These are phyloP conservation scores for Aspergillus diversus DNA, from an alignment of 495 filamentous ascomycete species.

Conservation along the genomic window DNA sequence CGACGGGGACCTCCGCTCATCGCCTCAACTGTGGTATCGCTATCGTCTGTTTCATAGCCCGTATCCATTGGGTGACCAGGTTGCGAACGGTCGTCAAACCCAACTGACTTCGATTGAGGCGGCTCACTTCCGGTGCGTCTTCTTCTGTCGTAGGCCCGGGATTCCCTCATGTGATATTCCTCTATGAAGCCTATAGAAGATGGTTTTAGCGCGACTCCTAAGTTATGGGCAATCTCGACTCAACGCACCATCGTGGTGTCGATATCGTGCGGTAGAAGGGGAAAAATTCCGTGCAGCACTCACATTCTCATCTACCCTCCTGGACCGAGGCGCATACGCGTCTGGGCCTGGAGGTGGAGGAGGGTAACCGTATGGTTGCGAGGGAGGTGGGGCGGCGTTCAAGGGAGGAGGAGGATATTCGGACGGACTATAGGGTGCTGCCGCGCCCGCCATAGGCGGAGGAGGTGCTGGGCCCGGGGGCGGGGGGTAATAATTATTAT, in stretches of 20 bases:
- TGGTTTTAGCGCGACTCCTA: slow-evolving; percentile 4
- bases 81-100: slow-evolving; percentile 38
- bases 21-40: slow-evolving; percentile 40
- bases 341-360: slow-evolving; percentile 44
- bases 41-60: slow-evolving; percentile 52
- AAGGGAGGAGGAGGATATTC: slow-evolving; percentile 51
- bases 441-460: slow-evolving; percentile 26
- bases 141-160: slow-evolving; percentile 20
- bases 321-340: slow-evolving; percentile 45
- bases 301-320: slow-evolving; percentile 60
- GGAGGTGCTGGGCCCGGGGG: slow-evolving; percentile 44
- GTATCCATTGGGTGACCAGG: slow-evolving; percentile 18
- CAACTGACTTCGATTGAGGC: slow-evolving; percentile 40
- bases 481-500: slow-evolving; percentile 47
- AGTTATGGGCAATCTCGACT: slow-evolving; percentile 24
- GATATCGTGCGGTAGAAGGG: slow-evolving; percentile 42
- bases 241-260: slow-evolving; percentile 51
- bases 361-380: slow-evolving; percentile 49
- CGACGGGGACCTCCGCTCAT: slow-evolving; percentile 26
- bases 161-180: slow-evolving; percentile 8
- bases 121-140: slow-evolving; percentile 34
- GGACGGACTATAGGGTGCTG: slow-evolving; percentile 41
- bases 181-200: slow-evolving; percentile 33
- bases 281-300: slow-evolving; percentile 47
- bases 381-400: slow-evolving; percentile 40